These are phyloP conservation scores for Trematosphaeria pertusa DNA, from an alignment of 2,329 filamentous ascomycete genomes.

Conservation along the genomic window DNA sequence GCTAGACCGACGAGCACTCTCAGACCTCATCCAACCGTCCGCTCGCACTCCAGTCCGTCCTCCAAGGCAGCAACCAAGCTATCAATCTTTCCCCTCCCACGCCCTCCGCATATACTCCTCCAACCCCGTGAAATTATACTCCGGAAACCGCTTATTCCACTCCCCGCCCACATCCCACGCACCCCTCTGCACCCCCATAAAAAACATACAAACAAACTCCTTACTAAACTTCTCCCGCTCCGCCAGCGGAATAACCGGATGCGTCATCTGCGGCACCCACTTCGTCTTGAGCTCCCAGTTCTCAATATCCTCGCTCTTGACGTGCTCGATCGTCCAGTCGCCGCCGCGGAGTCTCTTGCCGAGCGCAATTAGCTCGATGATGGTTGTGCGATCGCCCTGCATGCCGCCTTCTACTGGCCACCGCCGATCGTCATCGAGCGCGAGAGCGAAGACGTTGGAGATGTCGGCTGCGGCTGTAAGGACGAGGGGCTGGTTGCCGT, in stretches of 20 bases:
- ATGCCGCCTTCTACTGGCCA: constrained; percentile 42
- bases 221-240: constrained; percentile 44
- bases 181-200: constrained; percentile 52
- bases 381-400: constrained; percentile 26
- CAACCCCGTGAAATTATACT: constrained; percentile 51
- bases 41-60: too few relatives aligned
- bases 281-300: constrained; percentile 49
- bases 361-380: constrained; percentile 36
- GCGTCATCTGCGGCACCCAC: constrained; percentile 49
- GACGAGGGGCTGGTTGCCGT: constrained; percentile 32
- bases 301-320: constrained; percentile 56
- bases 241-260: constrained; percentile 47
- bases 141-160: constrained; percentile 55
- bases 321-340: constrained; percentile 51
- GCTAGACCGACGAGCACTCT: not conserved
- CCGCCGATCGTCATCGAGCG: constrained; percentile 27
- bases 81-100: constrained; percentile 54
- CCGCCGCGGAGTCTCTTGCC: constrained; percentile 40
- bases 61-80: too few relatives aligned
- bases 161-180: constrained; percentile 54
- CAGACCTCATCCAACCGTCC: not conserved
- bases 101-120: constrained; percentile 53
- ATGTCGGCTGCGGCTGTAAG: constrained; percentile 37
- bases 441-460: constrained; percentile 29
- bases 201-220: constrained; percentile 51